Evolutionary conservation across 495 filamentous ascomycete species (phyloP).

Genomic region (Oleoguttula mirabilis): DNA sequence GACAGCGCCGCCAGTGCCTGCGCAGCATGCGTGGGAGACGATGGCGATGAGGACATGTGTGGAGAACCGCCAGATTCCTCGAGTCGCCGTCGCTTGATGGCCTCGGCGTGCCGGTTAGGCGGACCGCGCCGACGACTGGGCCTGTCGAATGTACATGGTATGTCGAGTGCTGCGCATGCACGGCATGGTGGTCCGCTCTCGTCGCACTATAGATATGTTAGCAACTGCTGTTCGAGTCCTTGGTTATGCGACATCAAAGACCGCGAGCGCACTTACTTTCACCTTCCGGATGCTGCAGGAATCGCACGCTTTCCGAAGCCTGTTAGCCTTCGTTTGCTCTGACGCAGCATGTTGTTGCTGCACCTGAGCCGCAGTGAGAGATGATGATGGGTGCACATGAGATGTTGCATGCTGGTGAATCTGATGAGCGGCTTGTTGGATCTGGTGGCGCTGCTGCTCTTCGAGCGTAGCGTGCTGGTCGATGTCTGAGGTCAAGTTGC

Average conservation of each 20-base stretch:
- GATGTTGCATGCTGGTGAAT: slow-evolving; percentile 1
- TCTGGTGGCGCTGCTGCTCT: slow-evolving; percentile 12
- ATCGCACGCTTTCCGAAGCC: slow-evolving; percentile 71
- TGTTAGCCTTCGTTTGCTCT: slow-evolving; percentile 29
- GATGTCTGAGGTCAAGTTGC: slow-evolving; percentile 9
- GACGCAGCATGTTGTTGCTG: slow-evolving; percentile 6
- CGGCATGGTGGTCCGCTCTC: slow-evolving; percentile 66
- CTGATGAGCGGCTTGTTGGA: slow-evolving; percentile 9
- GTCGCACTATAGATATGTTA: slow-evolving; percentile 50
- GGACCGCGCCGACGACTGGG: slow-evolving; percentile 72
- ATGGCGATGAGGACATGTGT: slow-evolving; percentile 29
- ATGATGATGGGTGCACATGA: not conserved
- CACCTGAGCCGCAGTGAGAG: not conserved
- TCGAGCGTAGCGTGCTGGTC: slow-evolving; percentile 7
- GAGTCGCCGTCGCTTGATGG: slow-evolving; percentile 55
- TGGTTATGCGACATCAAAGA: too few relatives aligned
- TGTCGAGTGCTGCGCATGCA: slow-evolving; percentile 63
- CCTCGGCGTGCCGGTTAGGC: slow-evolving; percentile 75
- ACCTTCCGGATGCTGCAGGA: slow-evolving; percentile 77
- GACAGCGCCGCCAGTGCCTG: slow-evolving; percentile 33
- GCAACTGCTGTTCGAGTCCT: not conserved
- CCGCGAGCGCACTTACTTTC: slow-evolving; percentile 43
- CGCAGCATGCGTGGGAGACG: slow-evolving; percentile 38
- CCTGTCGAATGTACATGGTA: slow-evolving; percentile 72
- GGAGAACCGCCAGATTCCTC: slow-evolving; percentile 27